These are phyloP conservation scores for Eucalyptus caleyi DNA, from an alignment of 345 rosid species.

Conservation along the genomic window DNA sequence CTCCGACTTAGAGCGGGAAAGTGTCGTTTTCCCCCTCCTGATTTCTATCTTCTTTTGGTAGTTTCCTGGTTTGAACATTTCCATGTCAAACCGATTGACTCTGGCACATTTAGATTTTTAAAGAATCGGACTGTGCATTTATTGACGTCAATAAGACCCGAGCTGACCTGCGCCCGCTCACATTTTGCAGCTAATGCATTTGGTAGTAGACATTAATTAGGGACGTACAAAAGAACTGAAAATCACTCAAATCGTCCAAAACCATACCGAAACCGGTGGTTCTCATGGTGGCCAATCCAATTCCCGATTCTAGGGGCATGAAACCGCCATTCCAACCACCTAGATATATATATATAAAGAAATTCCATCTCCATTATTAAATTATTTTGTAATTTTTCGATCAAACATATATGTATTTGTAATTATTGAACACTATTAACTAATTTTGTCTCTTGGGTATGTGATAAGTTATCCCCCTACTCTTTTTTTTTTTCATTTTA, in stretches of 20 bases:
- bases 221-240: fast-evolving
- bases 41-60: not conserved
- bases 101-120: not conserved
- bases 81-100: not conserved
- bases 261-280: fast-evolving
- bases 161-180: not conserved
- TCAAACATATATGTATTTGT: no score
- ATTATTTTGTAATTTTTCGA: no score
- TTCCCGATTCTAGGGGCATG: fast-evolving
- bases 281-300: fast-evolving
- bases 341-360: no score
- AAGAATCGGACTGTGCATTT: not conserved
- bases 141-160: not conserved
- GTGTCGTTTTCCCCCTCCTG: not conserved
- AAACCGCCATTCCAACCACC: fast-evolving
- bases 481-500: no score
- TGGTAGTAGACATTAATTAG: not conserved
- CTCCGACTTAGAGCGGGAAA: not conserved
- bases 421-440: no score
- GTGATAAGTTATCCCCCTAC: no score
- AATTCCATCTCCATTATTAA: no score
- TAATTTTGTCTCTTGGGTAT: no score
- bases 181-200: not conserved
- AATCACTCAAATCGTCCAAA: fast-evolving
- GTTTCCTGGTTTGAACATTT: not conserved